A percentile compares a stretch with the other conserved stretches of the same genome.
phyloP scores from a whole-genome alignment of 345 rosid genomes.

The Brassica juncea region DNA sequence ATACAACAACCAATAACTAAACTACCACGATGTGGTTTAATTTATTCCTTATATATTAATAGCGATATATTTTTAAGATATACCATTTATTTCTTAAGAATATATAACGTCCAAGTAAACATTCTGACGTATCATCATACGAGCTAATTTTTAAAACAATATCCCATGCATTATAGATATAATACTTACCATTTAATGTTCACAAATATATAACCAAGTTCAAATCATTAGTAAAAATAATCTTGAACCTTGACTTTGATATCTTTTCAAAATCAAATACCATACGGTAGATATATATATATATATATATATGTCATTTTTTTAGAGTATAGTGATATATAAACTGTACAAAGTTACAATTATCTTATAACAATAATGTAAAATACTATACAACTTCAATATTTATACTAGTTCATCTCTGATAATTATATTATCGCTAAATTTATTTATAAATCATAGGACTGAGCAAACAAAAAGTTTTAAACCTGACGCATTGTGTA shows the following conservation, averaged over 20 bases:
- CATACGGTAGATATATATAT: neutral
- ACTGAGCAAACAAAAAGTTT: neutral
- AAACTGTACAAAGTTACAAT: neutral
- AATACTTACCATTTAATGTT: neutral
- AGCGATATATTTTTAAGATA: neutral
- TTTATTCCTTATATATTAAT: neutral
- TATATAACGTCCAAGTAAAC: neutral
- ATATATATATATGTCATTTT: too few species aligned
- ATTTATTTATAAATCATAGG: neutral
- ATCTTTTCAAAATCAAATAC: neutral
- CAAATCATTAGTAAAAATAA: neutral
- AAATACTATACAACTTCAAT: neutral
- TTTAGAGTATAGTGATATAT: neutral
- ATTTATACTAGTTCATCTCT: neutral
- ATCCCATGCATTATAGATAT: neutral
- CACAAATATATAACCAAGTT: neutral
- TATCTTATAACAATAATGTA: neutral
- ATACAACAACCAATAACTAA: too few species aligned
- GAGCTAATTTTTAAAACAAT: neutral
- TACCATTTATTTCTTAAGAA: neutral
- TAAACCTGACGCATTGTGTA: neutral
- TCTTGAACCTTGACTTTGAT: neutral
- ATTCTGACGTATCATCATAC: neutral
- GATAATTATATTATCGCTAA: neutral
- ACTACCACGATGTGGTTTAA: too few species aligned